Base-by-base conservation (phyloP, 1,139 yeast species). In the Lodderomyces margitis region DNA sequence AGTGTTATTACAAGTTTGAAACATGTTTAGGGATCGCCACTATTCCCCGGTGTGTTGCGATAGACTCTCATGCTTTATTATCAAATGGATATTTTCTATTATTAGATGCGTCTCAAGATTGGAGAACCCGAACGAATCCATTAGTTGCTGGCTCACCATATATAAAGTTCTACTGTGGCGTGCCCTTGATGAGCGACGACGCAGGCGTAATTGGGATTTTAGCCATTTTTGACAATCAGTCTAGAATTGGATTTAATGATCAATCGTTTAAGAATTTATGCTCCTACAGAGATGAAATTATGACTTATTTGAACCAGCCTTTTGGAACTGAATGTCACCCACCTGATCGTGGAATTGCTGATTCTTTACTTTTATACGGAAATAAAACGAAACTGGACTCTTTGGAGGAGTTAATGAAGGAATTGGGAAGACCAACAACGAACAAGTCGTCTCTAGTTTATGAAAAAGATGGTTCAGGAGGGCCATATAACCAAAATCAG, bases 1-100 rank as follows among this genome's bases (percentile, higher is more conserved):
- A 66, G 39, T 83, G 79, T 38, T 46, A 70, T 5, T 67, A 80
- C 21, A 79, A 80, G 53, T 67, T 66, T 49, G 75, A 76, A 43
- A 69, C 75, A 2, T 58, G 70, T 19, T 64, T 80, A 15, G 72
- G 71, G 19, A 61, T 68, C 46, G 62, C 61, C n/a, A 75, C 73
- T 41, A 66, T 80, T 34, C 78, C 84, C 5, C 64, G 87, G 40
- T 64, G 62, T 32, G 66, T 79, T 1, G 80, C 87, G 1, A 61
- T 84, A 34, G 91, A 84, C 57, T 79, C 80, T 4, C 91, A 84
- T 60, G 70, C 87, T 0, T 68, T 84, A 4, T 59, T 84, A 34
- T 82, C 89, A 0, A 62, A 66, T 10, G 79, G 71, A 1, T 67
- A 69, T 49, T 77, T 84, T 49, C 62, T 78, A 2, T 50, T 84